phyloP scores from a whole-genome alignment of 2,329 filamentous ascomycete species.

The Aspergillus tubingensis region DNA sequence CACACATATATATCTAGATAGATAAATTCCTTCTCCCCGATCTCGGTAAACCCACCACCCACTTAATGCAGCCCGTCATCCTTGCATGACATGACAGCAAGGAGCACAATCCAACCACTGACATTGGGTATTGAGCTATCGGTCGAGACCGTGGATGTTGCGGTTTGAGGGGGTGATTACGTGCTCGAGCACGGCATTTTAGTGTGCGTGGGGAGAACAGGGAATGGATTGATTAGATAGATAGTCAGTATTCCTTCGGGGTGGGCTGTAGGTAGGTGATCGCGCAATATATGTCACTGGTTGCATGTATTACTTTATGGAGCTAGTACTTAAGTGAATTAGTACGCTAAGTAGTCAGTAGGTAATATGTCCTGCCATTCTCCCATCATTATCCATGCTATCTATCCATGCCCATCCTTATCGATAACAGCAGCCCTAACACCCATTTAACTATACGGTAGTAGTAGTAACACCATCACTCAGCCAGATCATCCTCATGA shows the following conservation, averaged over 20 bases:
- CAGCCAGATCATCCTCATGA: constrained; percentile 41
- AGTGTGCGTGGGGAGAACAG: not conserved
- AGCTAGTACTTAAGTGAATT: not conserved
- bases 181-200: constrained; percentile 35
- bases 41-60: too few species aligned
- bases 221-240: not conserved
- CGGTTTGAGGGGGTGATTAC: constrained; percentile 29
- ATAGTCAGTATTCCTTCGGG: too few species aligned
- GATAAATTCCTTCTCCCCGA: too few species aligned
- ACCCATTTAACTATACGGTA: too few species aligned
- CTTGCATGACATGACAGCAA: not conserved
- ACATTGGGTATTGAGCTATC: too few species aligned
- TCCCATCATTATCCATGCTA: not conserved
- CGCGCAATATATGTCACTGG: not conserved
- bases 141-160: constrained; percentile 25
- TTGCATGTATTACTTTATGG: too few species aligned
- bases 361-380: not conserved
- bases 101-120: too few species aligned
- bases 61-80: not conserved
- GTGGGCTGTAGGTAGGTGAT: not conserved
- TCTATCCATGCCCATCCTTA: not conserved
- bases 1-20: too few species aligned
- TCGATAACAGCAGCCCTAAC: not conserved
- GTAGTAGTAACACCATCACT: constrained; percentile 12
- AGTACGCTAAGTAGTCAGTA: not conserved